These are phyloP conservation scores for Iberis pinnata DNA, from an alignment of 345 rosid genomes.

Conservation along the genomic window DNA sequence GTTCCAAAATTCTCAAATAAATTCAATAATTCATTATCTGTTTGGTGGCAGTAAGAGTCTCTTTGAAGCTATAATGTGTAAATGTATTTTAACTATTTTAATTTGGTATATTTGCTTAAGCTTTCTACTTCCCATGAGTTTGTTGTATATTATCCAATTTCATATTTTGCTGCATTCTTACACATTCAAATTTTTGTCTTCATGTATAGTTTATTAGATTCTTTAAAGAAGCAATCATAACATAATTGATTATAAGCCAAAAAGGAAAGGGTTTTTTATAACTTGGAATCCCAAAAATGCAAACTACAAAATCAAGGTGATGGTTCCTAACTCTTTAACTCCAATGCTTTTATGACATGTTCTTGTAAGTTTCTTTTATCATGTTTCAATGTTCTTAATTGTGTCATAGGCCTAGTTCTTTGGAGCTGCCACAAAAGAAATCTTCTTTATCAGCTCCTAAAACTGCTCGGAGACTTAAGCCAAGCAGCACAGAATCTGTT, in stretches of 20 bases:
- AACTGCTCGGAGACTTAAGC: constrained; percentile 50
- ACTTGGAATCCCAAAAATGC: no score
- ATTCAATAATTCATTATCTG: constrained; percentile 28
- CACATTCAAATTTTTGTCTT: constrained; percentile 15
- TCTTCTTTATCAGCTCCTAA: constrained; percentile 49
- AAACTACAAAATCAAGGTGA: constrained; percentile 28
- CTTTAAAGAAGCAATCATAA: constrained; percentile 28
- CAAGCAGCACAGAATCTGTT: constrained; percentile 38
- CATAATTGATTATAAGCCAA: not conserved
- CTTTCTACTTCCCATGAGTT: constrained; percentile 18
- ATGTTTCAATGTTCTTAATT: not conserved
- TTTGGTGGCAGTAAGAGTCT: constrained; percentile 44
- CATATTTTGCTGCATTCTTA: constrained; percentile 25
- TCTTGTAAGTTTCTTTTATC: not conserved
- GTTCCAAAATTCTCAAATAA: constrained; percentile 4
- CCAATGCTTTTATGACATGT: not conserved
- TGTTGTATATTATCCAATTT: constrained; percentile 14
- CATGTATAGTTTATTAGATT: constrained; percentile 40
- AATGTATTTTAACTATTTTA: constrained; percentile 15
- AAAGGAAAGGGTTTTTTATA: constrained; percentile 1
- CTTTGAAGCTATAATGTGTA: constrained; percentile 34
- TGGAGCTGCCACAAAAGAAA: constrained; percentile 60
- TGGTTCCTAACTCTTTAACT: constrained; percentile 14
- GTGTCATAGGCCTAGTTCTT: constrained; percentile 39
- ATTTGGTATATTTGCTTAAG: constrained; percentile 26